A percentile compares a stretch with the other conserved stretches of the same genome.
Conservation (phyloP, 2,329 filamentous ascomycete genomes). For the Xylariaceae sp. region DNA sequence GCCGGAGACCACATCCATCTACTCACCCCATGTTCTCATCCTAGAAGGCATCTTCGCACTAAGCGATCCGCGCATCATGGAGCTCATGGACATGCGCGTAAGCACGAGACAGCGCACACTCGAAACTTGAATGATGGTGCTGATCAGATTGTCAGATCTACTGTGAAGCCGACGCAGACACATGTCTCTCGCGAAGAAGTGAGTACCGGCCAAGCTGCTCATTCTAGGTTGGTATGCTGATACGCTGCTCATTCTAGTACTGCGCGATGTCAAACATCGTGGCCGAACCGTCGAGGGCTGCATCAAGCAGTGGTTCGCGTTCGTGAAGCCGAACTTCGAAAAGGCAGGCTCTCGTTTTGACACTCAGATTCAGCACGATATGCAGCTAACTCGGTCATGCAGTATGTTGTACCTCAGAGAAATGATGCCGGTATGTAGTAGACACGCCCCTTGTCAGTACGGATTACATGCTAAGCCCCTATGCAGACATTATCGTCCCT, state of each 20-base stretch:
- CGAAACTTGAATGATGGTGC: background rate
- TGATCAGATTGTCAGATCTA: conserved; percentile 61
- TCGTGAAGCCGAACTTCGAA: conserved; percentile 95
- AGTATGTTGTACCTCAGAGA: conserved; percentile 86
- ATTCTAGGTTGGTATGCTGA: conserved; percentile 3
- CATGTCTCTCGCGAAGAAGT: conserved; percentile 86
- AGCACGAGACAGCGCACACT: background rate
- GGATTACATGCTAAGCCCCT: conserved; percentile 10
- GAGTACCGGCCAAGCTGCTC: conserved; percentile 32
- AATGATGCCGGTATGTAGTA: conserved; percentile 64
- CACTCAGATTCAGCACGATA: background rate
- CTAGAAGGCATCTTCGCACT: conserved; percentile 94
- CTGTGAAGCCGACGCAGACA: conserved; percentile 91
- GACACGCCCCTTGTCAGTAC: background rate
- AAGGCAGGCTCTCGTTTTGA: conserved; percentile 42
- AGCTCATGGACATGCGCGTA: conserved; percentile 86
- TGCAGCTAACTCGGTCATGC: conserved; percentile 16
- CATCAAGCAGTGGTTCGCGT: conserved; percentile 96
- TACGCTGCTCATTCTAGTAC: conserved; percentile 45
- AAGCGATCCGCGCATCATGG: conserved; percentile 78
- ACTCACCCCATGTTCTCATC: conserved; percentile 93
- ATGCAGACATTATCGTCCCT: conserved; percentile 81
- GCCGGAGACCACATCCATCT: conserved; percentile 77
- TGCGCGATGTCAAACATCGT: conserved; percentile 83
- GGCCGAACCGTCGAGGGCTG: conserved; percentile 90